A percentile compares a stretch with the other conserved stretches of the same genome.
Evolutionary conservation across 1,284 basidiomycete genomes (phyloP).

Genomic region (Tilletia indica): DNA sequence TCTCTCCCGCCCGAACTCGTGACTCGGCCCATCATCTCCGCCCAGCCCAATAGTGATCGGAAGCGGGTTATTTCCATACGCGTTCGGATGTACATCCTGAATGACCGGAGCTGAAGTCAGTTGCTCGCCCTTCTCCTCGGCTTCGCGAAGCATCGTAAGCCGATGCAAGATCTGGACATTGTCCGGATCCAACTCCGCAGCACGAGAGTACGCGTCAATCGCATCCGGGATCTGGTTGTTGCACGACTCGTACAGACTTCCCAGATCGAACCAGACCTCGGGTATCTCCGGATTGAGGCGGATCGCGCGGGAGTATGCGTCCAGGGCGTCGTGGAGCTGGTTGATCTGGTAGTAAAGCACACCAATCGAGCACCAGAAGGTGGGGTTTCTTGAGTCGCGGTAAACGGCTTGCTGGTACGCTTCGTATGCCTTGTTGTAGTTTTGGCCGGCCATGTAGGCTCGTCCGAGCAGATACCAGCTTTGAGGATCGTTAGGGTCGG

Average conservation of each 20-base stretch:
- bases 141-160: slow-evolving; percentile 67
- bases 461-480: slow-evolving; percentile 98
- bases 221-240: slow-evolving; percentile 99
- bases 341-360: slow-evolving; percentile 99
- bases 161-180: slow-evolving; percentile 50
- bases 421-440: slow-evolving; percentile 99
- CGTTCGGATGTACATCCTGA: slow-evolving; percentile 90
- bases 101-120: slow-evolving; percentile 80
- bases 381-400: slow-evolving; percentile 95
- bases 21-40: background rate
- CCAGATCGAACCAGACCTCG: slow-evolving; percentile 98
- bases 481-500: slow-evolving; percentile 91
- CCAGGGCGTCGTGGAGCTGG: slow-evolving; percentile 95
- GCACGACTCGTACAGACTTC: slow-evolving; percentile 93
- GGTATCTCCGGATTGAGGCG: slow-evolving; percentile 98
- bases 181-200: slow-evolving; percentile 52
- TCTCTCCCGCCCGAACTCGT: background rate
- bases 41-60: slow-evolving; percentile 17
- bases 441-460: slow-evolving; percentile 97
- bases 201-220: slow-evolving; percentile 79
- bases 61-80: slow-evolving; percentile 61
- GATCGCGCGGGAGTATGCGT: slow-evolving; percentile 97
- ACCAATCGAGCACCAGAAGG: slow-evolving; percentile 99
- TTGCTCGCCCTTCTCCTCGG: slow-evolving; percentile 74
- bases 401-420: slow-evolving; percentile 99